Conservation (phyloP, 2,329 filamentous ascomycete genomes). For the Curvularia lunata region DNA sequence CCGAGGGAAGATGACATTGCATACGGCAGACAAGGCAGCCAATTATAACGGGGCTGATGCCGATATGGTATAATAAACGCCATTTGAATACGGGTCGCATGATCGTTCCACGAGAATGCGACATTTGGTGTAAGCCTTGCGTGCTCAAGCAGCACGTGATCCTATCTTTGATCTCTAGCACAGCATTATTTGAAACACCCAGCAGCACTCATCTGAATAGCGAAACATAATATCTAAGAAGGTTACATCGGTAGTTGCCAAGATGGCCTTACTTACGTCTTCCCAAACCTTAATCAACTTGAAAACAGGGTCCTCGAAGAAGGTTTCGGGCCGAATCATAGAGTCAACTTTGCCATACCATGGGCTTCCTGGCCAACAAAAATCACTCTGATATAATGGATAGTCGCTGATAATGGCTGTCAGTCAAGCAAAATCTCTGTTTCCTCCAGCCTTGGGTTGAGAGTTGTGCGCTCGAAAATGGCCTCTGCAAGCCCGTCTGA, state of each 20-base stretch:
- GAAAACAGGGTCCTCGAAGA: too few relatives aligned
- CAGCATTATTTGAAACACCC: background rate
- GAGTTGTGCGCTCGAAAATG: too few relatives aligned
- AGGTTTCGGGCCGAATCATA: too few relatives aligned
- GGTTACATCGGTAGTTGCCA: background rate
- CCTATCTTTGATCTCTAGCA: too few relatives aligned
- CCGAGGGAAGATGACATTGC: background rate
- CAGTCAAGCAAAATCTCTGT: too few relatives aligned
- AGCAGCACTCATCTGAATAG: background rate
- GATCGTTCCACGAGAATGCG: background rate
- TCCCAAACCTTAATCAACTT: background rate
- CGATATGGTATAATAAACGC: background rate
- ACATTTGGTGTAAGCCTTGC: background rate
- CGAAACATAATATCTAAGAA: background rate
- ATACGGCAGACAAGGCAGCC: background rate
- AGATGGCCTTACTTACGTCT: background rate
- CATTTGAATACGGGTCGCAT: background rate
- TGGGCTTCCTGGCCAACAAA: too few relatives aligned
- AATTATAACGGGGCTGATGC: background rate
- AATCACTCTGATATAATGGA: too few relatives aligned
- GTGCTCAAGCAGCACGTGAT: background rate
- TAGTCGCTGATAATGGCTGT: too few relatives aligned
- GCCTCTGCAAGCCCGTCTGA: background rate
- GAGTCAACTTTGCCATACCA: too few relatives aligned
- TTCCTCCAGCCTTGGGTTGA: too few relatives aligned